A percentile compares a stretch with the other conserved stretches of the same genome.
phyloP scores from a whole-genome alignment of 83 land plant genomes.

The Larix sibirica region DNA sequence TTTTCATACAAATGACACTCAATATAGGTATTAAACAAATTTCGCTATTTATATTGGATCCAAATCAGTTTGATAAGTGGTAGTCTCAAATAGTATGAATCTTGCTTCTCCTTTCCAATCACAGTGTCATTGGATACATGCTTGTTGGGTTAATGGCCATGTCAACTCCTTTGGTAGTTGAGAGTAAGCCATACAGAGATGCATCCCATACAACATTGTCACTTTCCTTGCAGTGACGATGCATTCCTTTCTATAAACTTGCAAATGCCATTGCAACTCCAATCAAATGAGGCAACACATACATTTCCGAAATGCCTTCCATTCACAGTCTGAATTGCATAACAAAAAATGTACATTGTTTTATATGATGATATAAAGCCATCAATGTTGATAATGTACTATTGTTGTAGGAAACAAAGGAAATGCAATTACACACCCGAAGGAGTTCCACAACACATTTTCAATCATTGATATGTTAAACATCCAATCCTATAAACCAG shows the following conservation, averaged over 20 bases:
- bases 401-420: not conserved
- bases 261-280: no score
- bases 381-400: not conserved
- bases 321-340: not conserved
- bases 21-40: not conserved
- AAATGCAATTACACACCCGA: not conserved
- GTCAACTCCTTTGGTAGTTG: not conserved
- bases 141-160: not conserved
- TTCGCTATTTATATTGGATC: not conserved
- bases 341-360: not conserved
- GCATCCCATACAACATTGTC: no score
- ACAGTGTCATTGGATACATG: not conserved
- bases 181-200: not conserved
- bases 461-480: no score
- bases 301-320: no score
- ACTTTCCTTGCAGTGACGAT: no score
- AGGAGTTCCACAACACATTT: no score
- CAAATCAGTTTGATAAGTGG: not conserved
- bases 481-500: no score
- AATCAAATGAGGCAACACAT: no score
- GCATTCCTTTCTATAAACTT: no score
- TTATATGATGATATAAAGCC: not conserved
- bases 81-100: not conserved
- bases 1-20: not conserved
- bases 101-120: not conserved